A percentile compares a stretch with the other conserved stretches of the same genome.
Conservation (phyloP, 2,329 filamentous ascomycete genomes). For the Colletotrichum australisinense region DNA sequence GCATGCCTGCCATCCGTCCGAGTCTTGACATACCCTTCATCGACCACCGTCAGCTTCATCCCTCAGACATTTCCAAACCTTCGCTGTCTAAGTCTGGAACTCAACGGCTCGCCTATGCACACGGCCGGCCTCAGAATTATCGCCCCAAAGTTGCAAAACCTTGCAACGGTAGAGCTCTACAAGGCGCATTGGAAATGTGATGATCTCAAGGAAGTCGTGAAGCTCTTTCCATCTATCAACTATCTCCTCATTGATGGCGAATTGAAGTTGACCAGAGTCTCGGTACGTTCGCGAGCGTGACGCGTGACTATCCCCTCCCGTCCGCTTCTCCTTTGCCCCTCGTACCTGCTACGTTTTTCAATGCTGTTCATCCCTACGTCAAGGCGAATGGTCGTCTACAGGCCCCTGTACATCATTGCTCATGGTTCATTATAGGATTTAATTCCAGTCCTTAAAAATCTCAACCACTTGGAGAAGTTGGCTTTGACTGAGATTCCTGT, state of each 20-base stretch:
- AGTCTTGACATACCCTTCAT: neutral
- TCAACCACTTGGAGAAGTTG: no score
- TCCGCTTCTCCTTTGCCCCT: no score
- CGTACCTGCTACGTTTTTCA: no score
- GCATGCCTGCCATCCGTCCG: neutral
- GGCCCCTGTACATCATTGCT: no score
- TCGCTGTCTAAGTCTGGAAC: neutral
- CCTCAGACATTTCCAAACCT: neutral
- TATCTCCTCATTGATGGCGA: neutral
- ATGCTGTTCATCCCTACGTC: no score
- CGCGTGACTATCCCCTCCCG: no score
- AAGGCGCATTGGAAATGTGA: neutral
- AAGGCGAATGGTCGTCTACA: no score
- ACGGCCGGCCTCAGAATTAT: neutral
- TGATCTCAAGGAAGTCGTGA: neutral
- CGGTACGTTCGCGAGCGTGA: neutral
- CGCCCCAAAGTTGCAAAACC: neutral
- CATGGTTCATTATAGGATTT: no score
- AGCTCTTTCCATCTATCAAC: neutral
- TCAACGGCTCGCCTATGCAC: neutral
- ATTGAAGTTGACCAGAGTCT: neutral
- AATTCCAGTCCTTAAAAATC: no score
- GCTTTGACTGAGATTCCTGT: no score
- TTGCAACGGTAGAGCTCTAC: neutral
- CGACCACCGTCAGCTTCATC: neutral